Evolutionary conservation across 2,329 filamentous ascomycete species (phyloP), one percentile per base, ranked within the genome.

Genomic region (Hymenoscyphus fructigenus): DNA sequence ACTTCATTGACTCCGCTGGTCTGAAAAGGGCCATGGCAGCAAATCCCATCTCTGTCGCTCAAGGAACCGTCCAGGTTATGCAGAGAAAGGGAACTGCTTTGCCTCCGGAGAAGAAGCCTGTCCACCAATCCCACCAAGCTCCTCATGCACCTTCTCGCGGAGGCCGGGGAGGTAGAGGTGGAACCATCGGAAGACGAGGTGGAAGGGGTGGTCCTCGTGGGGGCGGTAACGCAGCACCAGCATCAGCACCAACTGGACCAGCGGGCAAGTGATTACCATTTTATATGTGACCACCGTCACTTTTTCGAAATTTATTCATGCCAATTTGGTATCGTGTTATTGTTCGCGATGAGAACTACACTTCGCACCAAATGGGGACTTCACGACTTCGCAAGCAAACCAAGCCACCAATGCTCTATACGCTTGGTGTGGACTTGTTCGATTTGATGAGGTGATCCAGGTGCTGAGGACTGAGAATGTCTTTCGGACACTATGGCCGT

Each of bases 11-110:
- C 26, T 84, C 89, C 0, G 87, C 88, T 9, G 84, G 85, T 10
- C 82, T 98, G 29, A 85, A 86, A 71, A 92, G 91, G 73, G 94
- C 94, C 5, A 88, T 97, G 74, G 84, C 87, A 17, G 91, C 91
- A 14, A 96, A 92, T 73, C 92, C 91, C 0, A 84, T 97, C 34
- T 81, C 89, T 23, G 89, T 98, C 12, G 93, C 90, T 0, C 91
- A 96, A 75, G 93, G 91, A 6, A 89, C 89, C 10, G 92, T 98
- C 1, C 91, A 96, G 69, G 91, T 98, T 1, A 80, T 96, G 28
- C 93, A 97, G 78, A 85, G 90, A 59, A 92, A 91, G 76, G 89
- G 91, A 10, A 88, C 89, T 17, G 90, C 97, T 1, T 90, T 94
- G 68, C 90, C 97, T 1, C 80, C 96, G 5, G 93, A 97, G 79